Percentiles rank a stretch among this genome's conserved stretches.
Conservation (phyloP, 345 rosid species). For the Ricinus communis region DNA sequence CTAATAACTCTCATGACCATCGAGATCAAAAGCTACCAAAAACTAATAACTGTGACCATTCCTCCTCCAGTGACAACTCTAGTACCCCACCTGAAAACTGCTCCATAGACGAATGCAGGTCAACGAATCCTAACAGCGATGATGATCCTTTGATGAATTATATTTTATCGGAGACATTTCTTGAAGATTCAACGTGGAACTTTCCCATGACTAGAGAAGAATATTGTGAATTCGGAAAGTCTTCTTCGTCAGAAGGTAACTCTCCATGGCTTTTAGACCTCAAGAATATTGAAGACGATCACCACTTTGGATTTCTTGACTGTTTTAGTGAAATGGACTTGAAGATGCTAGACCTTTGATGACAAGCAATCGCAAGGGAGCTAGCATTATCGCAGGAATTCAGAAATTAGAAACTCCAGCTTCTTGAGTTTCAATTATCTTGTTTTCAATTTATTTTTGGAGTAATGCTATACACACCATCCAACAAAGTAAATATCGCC, state of each 20-base stretch:
- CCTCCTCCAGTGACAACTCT: constrained; percentile 21
- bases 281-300: constrained; percentile 40
- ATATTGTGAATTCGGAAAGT: constrained; percentile 36
- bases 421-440: neutral
- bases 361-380: constrained; percentile 28
- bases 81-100: constrained; percentile 21
- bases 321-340: constrained; percentile 43
- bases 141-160: constrained; percentile 25
- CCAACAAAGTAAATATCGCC: no score
- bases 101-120: neutral
- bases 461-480: no score
- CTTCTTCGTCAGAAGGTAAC: constrained; percentile 35
- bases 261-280: constrained; percentile 49
- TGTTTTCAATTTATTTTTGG: no score
- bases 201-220: constrained; percentile 27
- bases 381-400: no score
- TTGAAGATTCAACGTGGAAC: constrained; percentile 47
- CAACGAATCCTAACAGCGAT: constrained; percentile 7
- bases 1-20: constrained; percentile 1
- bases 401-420: no score
- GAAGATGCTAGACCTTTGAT: constrained; percentile 22
- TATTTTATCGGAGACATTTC: constrained; percentile 39
- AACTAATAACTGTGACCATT: neutral
- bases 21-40: neutral
- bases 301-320: constrained; percentile 34